Evolutionary conservation across 2,329 filamentous ascomycete species (phyloP).

Genomic region (Scedosporium aurantiacum): DNA sequence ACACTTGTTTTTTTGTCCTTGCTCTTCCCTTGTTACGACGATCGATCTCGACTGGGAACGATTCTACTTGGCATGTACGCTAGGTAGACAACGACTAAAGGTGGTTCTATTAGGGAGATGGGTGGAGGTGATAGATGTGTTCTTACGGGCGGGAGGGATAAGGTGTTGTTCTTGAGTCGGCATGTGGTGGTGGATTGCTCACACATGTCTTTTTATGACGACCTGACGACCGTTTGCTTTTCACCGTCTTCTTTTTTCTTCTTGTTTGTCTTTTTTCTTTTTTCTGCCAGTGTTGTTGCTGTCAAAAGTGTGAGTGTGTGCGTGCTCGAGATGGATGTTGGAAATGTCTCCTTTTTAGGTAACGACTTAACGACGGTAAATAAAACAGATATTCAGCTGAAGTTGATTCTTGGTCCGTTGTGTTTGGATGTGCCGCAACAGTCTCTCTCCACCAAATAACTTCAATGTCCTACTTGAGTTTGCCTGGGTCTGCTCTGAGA

Average conservation of each 20-base stretch:
- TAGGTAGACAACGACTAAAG: slow-evolving; percentile 15
- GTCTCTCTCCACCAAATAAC: too few relatives aligned
- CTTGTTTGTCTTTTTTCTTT: slow-evolving; percentile 10
- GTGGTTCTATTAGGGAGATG: not conserved
- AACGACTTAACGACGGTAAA: slow-evolving; percentile 29
- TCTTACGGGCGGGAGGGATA: not conserved
- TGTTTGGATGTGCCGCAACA: too few relatives aligned
- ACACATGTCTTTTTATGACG: slow-evolving; percentile 21
- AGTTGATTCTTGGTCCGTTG: not conserved
- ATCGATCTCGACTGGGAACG: not conserved
- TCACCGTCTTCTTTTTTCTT: not conserved
- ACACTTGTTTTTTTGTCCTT: slow-evolving; percentile 1
- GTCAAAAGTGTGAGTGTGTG: slow-evolving; percentile 15
- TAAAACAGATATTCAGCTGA: slow-evolving; percentile 17
- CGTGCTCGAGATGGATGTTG: slow-evolving; percentile 16
- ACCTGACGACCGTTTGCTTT: slow-evolving; percentile 20
- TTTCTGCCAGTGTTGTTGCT: slow-evolving; percentile 16
- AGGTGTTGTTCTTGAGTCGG: not conserved
- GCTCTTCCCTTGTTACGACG: not conserved
- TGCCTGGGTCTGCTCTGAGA: too few relatives aligned
- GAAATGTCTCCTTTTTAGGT: slow-evolving; percentile 25
- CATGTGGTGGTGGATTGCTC: slow-evolving; percentile 10
- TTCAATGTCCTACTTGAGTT: too few relatives aligned
- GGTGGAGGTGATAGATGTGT: slow-evolving; percentile 7
- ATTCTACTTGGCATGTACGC: slow-evolving; percentile 12